Percentiles rank a stretch among this genome's conserved stretches.
Conservation (phyloP, 352 stramenopile genomes). For the Globisporangium irregulare region DNA sequence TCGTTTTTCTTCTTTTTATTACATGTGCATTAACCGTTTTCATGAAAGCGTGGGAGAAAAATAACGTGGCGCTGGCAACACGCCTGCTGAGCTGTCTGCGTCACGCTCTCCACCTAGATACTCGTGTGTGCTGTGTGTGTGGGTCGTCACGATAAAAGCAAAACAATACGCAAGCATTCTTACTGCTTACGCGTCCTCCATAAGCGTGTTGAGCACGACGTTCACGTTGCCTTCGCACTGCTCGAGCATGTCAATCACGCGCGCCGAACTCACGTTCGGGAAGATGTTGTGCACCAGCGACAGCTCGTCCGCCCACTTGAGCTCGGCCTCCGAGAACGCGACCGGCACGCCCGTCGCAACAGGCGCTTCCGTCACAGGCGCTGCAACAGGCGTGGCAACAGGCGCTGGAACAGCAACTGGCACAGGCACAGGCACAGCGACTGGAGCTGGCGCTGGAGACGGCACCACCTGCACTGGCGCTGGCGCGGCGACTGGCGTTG, state of each 20-base stretch:
- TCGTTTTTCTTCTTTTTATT: slow-evolving; percentile 1
- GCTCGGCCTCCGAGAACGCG: slow-evolving; percentile 55
- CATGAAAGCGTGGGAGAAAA: not conserved
- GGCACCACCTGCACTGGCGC: not conserved
- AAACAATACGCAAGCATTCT: not conserved
- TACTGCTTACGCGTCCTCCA: slow-evolving; percentile 35
- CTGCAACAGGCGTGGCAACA: not conserved
- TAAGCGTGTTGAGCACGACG: slow-evolving; percentile 74
- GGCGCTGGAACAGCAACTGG: slow-evolving; percentile 9
- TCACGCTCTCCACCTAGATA: not conserved
- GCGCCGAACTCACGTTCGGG: slow-evolving; percentile 43
- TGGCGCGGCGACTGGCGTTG: slow-evolving; percentile 6
- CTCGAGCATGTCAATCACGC: slow-evolving; percentile 60
- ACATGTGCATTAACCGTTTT: not conserved
- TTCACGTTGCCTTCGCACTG: slow-evolving; percentile 65
- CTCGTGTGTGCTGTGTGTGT: not conserved
- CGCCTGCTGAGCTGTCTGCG: not conserved
- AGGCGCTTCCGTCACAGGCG: slow-evolving; percentile 13
- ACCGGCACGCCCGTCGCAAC: slow-evolving; percentile 21
- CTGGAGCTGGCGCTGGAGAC: slow-evolving; percentile 8
- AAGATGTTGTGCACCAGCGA: slow-evolving; percentile 61
- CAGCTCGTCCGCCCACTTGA: slow-evolving; percentile 73
- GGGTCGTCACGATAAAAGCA: not conserved
- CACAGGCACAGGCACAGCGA: slow-evolving; percentile 3
- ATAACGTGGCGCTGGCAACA: not conserved